phyloP scores from a whole-genome alignment of 2,329 filamentous ascomycete genomes.

The Penicillium psychrosexuale region DNA sequence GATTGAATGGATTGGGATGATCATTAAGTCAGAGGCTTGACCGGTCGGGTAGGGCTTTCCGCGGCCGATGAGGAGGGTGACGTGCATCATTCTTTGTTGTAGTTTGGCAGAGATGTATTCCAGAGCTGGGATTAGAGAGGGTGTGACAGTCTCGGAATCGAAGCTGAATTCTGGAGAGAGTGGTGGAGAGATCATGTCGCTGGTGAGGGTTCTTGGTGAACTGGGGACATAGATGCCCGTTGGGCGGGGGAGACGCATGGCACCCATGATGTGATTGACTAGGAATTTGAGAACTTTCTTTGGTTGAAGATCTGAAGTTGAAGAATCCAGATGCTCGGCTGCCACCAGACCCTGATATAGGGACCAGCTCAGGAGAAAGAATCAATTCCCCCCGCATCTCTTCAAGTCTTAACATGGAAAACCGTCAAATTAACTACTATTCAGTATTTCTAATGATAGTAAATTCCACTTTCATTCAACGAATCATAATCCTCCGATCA shows the following conservation, averaged over 20 bases:
- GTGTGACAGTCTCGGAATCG: slow-evolving; percentile 37
- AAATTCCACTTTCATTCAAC: slow-evolving; percentile 4
- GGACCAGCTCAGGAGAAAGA: neutral
- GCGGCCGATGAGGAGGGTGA: slow-evolving; percentile 42
- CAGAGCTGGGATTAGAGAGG: slow-evolving; percentile 38
- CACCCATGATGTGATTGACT: slow-evolving; percentile 29
- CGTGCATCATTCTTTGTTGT: slow-evolving; percentile 38
- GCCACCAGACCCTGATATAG: slow-evolving; percentile 19
- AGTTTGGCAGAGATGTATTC: slow-evolving; percentile 44
- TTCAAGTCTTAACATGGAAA: slow-evolving; percentile 12
- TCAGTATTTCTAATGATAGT: slow-evolving; percentile 23
- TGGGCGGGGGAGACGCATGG: slow-evolving; percentile 36
- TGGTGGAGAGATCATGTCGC: slow-evolving; percentile 43
- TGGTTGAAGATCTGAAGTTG: neutral
- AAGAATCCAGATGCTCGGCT: neutral
- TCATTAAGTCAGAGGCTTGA: slow-evolving; percentile 37
- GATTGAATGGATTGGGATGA: slow-evolving; percentile 37
- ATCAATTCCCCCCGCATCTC: slow-evolving; percentile 17
- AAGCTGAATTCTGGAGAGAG: slow-evolving; percentile 39
- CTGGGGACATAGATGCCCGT: slow-evolving; percentile 36
- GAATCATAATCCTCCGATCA: slow-evolving; percentile 13
- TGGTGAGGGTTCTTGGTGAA: slow-evolving; percentile 37
- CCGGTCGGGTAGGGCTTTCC: slow-evolving; percentile 41
- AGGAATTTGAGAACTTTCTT: neutral
- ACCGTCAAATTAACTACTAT: slow-evolving; percentile 12